Conservation (phyloP, 2,329 filamentous ascomycete genomes). For the Cladosporium sp. region DNA sequence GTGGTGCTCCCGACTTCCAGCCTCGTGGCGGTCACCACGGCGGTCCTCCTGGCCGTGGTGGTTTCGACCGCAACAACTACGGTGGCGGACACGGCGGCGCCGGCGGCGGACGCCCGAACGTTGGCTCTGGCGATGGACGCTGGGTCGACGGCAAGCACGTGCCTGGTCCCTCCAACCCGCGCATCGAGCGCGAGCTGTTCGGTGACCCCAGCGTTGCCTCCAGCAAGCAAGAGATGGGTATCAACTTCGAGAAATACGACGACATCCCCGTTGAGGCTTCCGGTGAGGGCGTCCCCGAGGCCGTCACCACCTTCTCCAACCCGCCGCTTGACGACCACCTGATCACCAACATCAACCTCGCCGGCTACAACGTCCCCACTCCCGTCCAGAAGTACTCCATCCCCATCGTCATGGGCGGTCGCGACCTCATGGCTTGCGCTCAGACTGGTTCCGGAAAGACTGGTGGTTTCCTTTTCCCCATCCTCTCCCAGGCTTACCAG, state of each 20-base stretch:
- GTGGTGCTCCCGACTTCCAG: slow-evolving; percentile 53
- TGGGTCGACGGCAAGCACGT: slow-evolving; percentile 98
- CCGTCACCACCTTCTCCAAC: slow-evolving; percentile 85
- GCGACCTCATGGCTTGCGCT: slow-evolving; percentile 98
- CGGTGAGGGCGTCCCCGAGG: slow-evolving; percentile 87
- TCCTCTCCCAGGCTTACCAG: slow-evolving; percentile 94
- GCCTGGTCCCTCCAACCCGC: slow-evolving; percentile 80
- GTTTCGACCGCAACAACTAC: slow-evolving; percentile 62
- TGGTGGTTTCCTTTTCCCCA: slow-evolving; percentile 98
- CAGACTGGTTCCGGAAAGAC: slow-evolving; percentile 99
- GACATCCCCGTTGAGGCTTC: slow-evolving; percentile 98
- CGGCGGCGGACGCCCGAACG: slow-evolving; percentile 53
- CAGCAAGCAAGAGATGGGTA: slow-evolving; percentile 92
- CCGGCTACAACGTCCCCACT: slow-evolving; percentile 92
- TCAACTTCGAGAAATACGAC: slow-evolving; percentile 99
- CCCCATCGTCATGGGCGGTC: slow-evolving; percentile 95
- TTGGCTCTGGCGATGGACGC: slow-evolving; percentile 89
- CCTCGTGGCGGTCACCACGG: slow-evolving; percentile 37
- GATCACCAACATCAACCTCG: slow-evolving; percentile 86
- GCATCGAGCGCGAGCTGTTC: slow-evolving; percentile 93
- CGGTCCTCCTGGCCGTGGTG: slow-evolving; percentile 4
- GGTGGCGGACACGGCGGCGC: slow-evolving; percentile 48
- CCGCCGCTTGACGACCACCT: slow-evolving; percentile 94
- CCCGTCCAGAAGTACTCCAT: slow-evolving; percentile 99
- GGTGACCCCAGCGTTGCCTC: slow-evolving; percentile 79